Evolutionary conservation across 78 protist genomes (phyloP).

Genomic region (Dictyostelium brefeldianum): DNA sequence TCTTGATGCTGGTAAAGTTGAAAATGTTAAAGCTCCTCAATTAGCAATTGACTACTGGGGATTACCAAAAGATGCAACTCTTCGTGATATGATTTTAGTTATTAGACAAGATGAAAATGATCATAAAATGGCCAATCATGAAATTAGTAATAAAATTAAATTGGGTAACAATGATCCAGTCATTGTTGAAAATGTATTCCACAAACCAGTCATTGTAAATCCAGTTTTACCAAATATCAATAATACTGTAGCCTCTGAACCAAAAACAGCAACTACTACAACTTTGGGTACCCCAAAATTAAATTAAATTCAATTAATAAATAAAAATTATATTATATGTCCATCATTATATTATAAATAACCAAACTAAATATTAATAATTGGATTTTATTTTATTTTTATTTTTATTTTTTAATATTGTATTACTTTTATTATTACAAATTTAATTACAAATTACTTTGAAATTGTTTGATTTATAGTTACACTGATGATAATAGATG

Average conservation of each 20-base stretch:
- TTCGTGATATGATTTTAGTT: slow-evolving; percentile 87
- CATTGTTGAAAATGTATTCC: neutral
- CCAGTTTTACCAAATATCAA: neutral
- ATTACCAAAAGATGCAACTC: slow-evolving; percentile 78
- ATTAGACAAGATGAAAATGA: slow-evolving; percentile 92
- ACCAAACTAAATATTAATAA: too few relatives aligned
- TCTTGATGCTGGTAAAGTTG: slow-evolving; percentile 61
- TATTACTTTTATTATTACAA: too few relatives aligned
- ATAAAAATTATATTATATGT: too few relatives aligned
- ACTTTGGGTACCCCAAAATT: too few relatives aligned
- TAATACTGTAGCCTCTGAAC: neutral
- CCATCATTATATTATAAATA: too few relatives aligned
- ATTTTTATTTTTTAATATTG: too few relatives aligned
- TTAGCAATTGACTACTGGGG: slow-evolving; percentile 91
- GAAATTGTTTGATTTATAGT: too few relatives aligned
- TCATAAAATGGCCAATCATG: slow-evolving; percentile 92
- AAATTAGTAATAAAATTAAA: slow-evolving; percentile 40
- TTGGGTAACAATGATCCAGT: slow-evolving; percentile 9
- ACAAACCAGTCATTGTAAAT: neutral
- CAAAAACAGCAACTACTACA: neutral
- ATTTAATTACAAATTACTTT: too few relatives aligned
- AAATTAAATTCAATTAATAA: too few relatives aligned
- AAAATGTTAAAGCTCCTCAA: slow-evolving; percentile 83
- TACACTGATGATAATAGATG: too few relatives aligned
- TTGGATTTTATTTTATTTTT: too few relatives aligned